Conservation (phyloP, 164 flowering plant species). For the Sedum album region DNA sequence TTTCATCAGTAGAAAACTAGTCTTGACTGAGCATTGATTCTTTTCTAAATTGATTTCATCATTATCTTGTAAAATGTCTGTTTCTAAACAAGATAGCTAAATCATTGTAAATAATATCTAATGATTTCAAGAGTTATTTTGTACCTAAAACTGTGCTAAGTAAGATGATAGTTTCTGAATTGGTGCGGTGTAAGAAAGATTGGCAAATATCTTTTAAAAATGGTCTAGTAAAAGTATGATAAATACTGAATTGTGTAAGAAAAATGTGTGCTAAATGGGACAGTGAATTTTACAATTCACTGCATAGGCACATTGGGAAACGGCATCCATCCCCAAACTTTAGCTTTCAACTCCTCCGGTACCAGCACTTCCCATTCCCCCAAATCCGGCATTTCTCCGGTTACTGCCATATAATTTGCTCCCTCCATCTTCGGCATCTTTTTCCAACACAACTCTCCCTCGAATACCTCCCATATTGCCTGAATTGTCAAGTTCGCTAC, state of each 20-base stretch:
- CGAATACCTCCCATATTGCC: constrained; percentile 54
- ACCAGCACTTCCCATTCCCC: constrained; percentile 43
- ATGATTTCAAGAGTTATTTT: too few species aligned
- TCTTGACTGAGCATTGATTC: not conserved
- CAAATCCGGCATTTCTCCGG: constrained; percentile 66
- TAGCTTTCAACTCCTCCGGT: constrained; percentile 37
- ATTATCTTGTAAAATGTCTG: too few species aligned
- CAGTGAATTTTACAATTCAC: not conserved
- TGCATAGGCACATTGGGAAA: constrained; percentile 14
- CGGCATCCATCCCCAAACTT: constrained; percentile 50
- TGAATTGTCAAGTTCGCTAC: constrained; percentile 44
- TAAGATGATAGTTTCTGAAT: too few species aligned
- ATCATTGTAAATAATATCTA: too few species aligned
- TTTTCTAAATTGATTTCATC: not conserved
- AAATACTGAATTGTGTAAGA: too few species aligned
- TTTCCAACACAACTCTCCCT: constrained; percentile 69
- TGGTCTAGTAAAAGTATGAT: too few species aligned
- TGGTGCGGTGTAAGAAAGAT: too few species aligned
- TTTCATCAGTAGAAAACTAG: constrained; percentile 1
- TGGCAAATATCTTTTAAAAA: too few species aligned
- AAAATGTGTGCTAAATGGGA: too few species aligned
- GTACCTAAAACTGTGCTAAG: too few species aligned
- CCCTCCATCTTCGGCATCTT: constrained; percentile 39
- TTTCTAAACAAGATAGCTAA: too few species aligned
- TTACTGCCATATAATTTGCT: constrained; percentile 63